Evolutionary conservation across 129 eudicot genomes (phyloP), one percentile per base, ranked within the genome.

Genomic region (Rutidosis leptorrhynchoides): DNA sequence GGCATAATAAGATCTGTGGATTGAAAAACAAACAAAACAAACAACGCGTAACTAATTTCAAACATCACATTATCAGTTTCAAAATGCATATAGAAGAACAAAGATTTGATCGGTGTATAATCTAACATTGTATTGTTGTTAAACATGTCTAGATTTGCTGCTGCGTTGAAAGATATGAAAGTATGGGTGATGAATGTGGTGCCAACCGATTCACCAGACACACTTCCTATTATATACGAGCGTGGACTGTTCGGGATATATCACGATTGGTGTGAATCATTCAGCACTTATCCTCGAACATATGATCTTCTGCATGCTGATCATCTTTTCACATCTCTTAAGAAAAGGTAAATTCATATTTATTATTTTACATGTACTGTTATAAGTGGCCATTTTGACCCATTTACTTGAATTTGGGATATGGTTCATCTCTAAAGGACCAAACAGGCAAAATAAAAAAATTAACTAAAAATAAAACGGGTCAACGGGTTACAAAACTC

Each of bases 271-370:
- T 84, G 90, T 60, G 87, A 85, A 82, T 76, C 90, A 62, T 85
- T 85, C 70, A 85, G 77, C 67, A 85, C 87, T 10, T 85, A 85
- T 67, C 90, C 90, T 21, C 69, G 87, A 73, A 72, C 87, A 24
- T 85, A 85, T 22, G 90, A 85, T 82, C 87, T 85, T 75, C 78
- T 85, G 57, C 90, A 85, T 43, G 87, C 90, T 33, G 82, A 85
- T 79, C 90, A 76, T 76, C 70, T 85, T 65, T 82, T 85, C 77
- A 81, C 87, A 14, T 68, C 71, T 76, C 78, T 79, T 62, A 85
- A 79, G 76, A 73, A 79, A 64, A 79, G 90, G 90, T 85, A 32
- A 25, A 57, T 12, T 15, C 51, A 8, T 45, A 16, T 49, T 72
- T 14, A 5, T 26, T 7, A 20, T 11, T 30, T 30, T 30, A 49